Evolutionary conservation across 345 rosid genomes (phyloP).

Genomic region (Luvunga scandens): DNA sequence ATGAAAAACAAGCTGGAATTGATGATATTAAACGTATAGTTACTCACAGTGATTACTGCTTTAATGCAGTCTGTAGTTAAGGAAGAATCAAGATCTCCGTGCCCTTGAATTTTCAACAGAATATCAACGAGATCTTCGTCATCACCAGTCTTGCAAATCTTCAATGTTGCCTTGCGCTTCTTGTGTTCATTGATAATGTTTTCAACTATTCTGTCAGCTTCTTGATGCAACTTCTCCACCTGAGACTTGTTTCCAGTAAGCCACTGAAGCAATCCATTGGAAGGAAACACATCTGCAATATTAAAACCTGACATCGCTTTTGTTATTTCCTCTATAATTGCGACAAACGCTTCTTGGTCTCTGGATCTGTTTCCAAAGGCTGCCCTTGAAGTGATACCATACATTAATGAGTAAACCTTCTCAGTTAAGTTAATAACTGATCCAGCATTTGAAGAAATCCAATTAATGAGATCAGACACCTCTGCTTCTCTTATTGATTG

Average conservation of each 20-base stretch:
- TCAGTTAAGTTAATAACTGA: constrained; percentile 21
- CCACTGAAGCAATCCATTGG: constrained; percentile 5
- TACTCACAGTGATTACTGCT: background rate
- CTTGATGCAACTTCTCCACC: background rate
- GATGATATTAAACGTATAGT: background rate
- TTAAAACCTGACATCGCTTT: constrained; percentile 21
- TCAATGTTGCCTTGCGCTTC: background rate
- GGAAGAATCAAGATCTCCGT: background rate
- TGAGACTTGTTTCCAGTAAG: background rate
- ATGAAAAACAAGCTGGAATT: too few species aligned
- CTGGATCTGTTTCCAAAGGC: constrained; percentile 27
- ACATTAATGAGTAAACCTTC: constrained; percentile 2
- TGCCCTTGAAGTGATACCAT: constrained; percentile 18
- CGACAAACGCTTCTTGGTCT: constrained; percentile 23
- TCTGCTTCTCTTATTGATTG: constrained; percentile 20
- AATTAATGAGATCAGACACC: background rate
- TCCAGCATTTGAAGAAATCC: constrained; percentile 4
- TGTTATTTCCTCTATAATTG: background rate
- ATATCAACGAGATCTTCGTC: background rate
- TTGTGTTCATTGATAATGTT: background rate
- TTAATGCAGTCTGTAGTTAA: background rate
- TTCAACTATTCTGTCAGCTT: background rate
- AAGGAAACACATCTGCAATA: constrained; percentile 31
- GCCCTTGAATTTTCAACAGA: background rate
- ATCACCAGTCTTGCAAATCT: background rate